A percentile compares a stretch with the other conserved stretches of the same genome.
These are phyloP conservation scores for Schizochytrium sp. DNA, from an alignment of 108 stramenopile genomes.

Conservation along the genomic window DNA sequence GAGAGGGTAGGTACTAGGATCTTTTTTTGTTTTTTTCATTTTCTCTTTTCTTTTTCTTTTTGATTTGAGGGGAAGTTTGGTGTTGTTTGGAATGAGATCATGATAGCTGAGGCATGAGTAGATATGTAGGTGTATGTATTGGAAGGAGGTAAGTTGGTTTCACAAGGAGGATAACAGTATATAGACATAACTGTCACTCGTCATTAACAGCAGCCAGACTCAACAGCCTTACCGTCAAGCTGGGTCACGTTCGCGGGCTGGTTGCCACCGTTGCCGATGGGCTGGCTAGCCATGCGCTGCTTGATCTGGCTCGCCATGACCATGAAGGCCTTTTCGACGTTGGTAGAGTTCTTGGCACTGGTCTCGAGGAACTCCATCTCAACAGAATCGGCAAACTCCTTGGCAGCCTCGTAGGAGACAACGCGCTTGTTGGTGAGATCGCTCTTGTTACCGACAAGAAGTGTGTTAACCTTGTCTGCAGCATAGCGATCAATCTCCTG, in stretches of 20 bases:
- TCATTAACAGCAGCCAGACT: conserved; percentile 55
- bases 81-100: too few species aligned
- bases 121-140: too few species aligned
- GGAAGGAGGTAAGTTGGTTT: too few species aligned
- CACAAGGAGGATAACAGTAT: too few species aligned
- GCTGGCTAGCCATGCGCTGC: conserved; percentile 82
- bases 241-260: not conserved
- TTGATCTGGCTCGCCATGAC: conserved; percentile 99
- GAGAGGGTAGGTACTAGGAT: too few species aligned
- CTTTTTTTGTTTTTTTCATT: too few species aligned
- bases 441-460: conserved; percentile 99
- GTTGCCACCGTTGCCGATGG: conserved; percentile 7
- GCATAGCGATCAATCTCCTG: conserved; percentile 99
- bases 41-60: too few species aligned
- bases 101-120: too few species aligned
- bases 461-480: conserved; percentile 97
- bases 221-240: conserved; percentile 31
- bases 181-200: too few species aligned
- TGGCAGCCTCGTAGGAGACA: conserved; percentile 94
- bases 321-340: conserved; percentile 98
- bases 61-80: too few species aligned
- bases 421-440: conserved; percentile 94
- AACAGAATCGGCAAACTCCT: conserved; percentile 95
- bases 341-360: conserved; percentile 95
- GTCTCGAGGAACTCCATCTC: conserved; percentile 99